A percentile compares a stretch with the other conserved stretches of the same genome.
These are phyloP conservation scores for Pestalotiopsis sp. DNA, from an alignment of 2,329 filamentous ascomycete genomes.

Conservation along the genomic window DNA sequence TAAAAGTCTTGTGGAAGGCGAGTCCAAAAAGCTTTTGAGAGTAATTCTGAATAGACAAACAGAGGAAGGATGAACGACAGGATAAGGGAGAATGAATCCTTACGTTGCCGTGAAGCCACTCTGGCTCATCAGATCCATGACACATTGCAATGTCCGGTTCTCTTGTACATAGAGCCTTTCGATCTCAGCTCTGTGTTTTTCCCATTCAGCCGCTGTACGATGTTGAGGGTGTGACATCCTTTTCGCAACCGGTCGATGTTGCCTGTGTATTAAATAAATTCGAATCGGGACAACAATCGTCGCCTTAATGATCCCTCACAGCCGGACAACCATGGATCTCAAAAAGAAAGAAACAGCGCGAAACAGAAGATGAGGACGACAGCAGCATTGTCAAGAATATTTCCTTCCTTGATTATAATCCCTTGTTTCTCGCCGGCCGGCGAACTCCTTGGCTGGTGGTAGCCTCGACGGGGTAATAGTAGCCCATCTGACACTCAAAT, in stretches of 20 bases:
- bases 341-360: background rate
- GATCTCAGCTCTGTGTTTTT: slow-evolving; percentile 28
- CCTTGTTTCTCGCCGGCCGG: background rate
- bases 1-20: background rate
- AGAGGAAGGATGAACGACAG: background rate
- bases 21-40: slow-evolving; percentile 16
- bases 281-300: background rate
- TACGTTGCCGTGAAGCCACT: slow-evolving; percentile 30
- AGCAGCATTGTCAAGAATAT: background rate
- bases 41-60: background rate
- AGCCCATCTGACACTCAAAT: slow-evolving; percentile 6
- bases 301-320: background rate
- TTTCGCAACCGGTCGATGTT: background rate
- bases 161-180: slow-evolving; percentile 29
- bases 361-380: background rate
- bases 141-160: slow-evolving; percentile 31
- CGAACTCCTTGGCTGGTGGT: background rate
- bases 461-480: slow-evolving; percentile 3
- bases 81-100: slow-evolving; percentile 12
- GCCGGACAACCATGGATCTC: background rate
- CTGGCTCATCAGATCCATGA: slow-evolving; percentile 29
- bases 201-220: slow-evolving; percentile 22
- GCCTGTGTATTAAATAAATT: background rate
- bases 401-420: background rate
- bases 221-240: slow-evolving; percentile 2